phyloP scores from a whole-genome alignment of 148 eudicot species.

The Chenopodium quinoa region DNA sequence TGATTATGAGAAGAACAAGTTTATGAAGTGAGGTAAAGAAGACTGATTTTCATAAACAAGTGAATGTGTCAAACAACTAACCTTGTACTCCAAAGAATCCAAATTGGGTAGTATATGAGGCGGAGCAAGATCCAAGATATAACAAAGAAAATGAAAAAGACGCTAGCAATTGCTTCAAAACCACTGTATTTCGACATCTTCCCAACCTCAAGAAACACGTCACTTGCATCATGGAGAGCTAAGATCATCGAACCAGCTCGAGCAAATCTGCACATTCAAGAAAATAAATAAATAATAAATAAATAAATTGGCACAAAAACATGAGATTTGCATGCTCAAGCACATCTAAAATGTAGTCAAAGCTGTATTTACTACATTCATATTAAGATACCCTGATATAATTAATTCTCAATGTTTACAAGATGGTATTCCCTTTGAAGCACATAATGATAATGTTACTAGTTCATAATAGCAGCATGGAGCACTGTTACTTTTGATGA shows the following conservation, averaged over 20 bases:
- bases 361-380: background rate
- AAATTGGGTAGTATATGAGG: constrained; percentile 80
- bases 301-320: background rate
- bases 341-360: background rate
- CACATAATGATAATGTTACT: background rate
- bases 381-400: background rate
- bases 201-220: constrained; percentile 85
- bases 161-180: constrained; percentile 76
- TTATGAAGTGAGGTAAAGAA: too few species aligned
- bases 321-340: background rate
- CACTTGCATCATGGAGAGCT: constrained; percentile 97
- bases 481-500: background rate
- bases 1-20: too few species aligned
- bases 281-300: background rate
- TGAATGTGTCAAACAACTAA: constrained; percentile 22
- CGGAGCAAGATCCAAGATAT: constrained; percentile 92
- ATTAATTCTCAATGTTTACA: background rate
- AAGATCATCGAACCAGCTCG: constrained; percentile 88
- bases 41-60: background rate
- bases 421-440: background rate
- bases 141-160: constrained; percentile 70
- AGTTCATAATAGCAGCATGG: background rate
- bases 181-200: constrained; percentile 96
- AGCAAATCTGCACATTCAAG: constrained; percentile 56
- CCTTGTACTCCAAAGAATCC: constrained; percentile 98